Base-by-base conservation (phyloP, 2,329 filamentous ascomycete species). In the Aureobasidium sp. region DNA sequence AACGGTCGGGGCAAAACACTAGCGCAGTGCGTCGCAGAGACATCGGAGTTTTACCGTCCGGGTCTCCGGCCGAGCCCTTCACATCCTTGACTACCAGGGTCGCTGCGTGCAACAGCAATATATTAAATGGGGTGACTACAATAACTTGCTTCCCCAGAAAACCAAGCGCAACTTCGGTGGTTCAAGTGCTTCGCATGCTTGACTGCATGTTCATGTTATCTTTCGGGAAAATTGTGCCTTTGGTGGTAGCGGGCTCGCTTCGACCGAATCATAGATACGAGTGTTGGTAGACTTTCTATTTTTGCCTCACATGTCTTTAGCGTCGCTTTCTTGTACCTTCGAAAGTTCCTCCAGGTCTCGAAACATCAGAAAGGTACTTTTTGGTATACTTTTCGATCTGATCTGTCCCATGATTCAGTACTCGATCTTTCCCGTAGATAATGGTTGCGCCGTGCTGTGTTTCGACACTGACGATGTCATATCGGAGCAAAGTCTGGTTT, bases 1-100 rank as follows among this genome's bases (percentile, higher is more conserved):
- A 62, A 62, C 47, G 50, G 59, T 53, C 59, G 47, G 39, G 48
- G 59, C 47, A 46, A 51, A 53, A 52, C 59, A 46, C 47, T 62
- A 62, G 59, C 62, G 62, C 7, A 17, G 41, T n/a, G 53, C 46
- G 27, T 41, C 44, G 34, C 62, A 44, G 37, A 61, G 46, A 51
- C 46, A 61, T 51, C 46, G 37, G 46, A 26, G 26, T 27, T 48
- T 52, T 52, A 7, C 32, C 41, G 39, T 48, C 44, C 50, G 46
- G 50, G 20, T 53, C 32, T n/a, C 32, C 37, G 39, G 39, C 20
- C 26, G 32, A 34, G n/a, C 41, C 41, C 59, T 48, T 41, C 20
- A 6, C 17, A 44, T 55, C 26, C 39, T 44, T 29, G 59, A 47
- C 29, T n/a, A 41, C 32, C 50, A 62, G 46, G 39, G 46, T 50